Percentiles rank a stretch among this genome's conserved stretches.
These are phyloP conservation scores for Mallotus japonicus DNA, from an alignment of 441 rosid species.

Conservation along the genomic window DNA sequence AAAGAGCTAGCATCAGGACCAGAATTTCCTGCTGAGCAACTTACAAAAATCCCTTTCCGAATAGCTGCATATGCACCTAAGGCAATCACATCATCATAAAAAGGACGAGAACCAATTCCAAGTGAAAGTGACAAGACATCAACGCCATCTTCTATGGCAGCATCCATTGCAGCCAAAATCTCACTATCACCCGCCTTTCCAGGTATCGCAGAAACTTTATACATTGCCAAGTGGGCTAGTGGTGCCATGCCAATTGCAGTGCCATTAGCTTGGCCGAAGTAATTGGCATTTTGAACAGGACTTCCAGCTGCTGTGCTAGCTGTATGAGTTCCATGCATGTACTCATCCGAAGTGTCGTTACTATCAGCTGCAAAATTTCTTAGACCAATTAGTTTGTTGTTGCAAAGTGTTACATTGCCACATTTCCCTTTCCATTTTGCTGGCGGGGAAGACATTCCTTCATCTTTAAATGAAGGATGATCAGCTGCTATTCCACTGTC, in stretches of 20 bases:
- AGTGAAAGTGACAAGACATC: constrained; percentile 30
- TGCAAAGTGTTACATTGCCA: constrained; percentile 29
- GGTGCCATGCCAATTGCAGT: constrained; percentile 32
- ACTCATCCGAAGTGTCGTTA: constrained; percentile 27
- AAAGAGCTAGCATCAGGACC: constrained; percentile 34
- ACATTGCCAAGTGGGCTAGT: constrained; percentile 32
- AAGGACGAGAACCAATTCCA: constrained; percentile 31
- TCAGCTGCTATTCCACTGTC: constrained; percentile 32
- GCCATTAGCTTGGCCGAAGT: constrained; percentile 29
- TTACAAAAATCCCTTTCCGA: constrained; percentile 41
- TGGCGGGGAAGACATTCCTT: constrained; percentile 37
- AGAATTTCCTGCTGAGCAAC: constrained; percentile 43
- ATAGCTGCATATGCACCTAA: constrained; percentile 44
- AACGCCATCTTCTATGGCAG: constrained; percentile 31
- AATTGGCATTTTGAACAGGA: constrained; percentile 26
- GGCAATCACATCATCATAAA: constrained; percentile 32
- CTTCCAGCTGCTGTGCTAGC: constrained; percentile 41
- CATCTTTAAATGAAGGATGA: constrained; percentile 34
- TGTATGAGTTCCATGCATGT: constrained; percentile 43
- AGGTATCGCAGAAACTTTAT: constrained; percentile 24
- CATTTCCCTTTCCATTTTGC: constrained; percentile 41
- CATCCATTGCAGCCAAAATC: constrained; percentile 31
- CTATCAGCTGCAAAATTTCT: constrained; percentile 23
- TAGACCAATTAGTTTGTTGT: constrained; percentile 42
- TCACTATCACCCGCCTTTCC: constrained; percentile 22